These are phyloP conservation scores for Aspergillus sergii DNA, from an alignment of 2,329 filamentous ascomycete species.

Conservation along the genomic window DNA sequence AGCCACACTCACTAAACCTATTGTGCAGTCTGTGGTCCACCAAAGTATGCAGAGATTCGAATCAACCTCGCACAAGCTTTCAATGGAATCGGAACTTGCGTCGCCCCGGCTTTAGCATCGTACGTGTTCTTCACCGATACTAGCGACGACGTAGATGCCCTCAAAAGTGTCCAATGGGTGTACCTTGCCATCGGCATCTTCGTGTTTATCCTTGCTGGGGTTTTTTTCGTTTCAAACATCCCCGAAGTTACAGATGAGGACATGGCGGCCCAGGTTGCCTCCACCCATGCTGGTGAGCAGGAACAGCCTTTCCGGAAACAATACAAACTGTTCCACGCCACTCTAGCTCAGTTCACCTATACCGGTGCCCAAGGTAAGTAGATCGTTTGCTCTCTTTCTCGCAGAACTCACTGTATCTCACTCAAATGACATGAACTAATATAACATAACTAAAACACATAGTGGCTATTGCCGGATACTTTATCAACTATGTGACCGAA, in stretches of 20 bases:
- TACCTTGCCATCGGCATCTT: slow-evolving; percentile 79
- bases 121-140: slow-evolving; percentile 72
- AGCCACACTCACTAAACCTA: slow-evolving; percentile 34
- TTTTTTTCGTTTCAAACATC: slow-evolving; percentile 69
- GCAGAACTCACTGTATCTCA: not conserved
- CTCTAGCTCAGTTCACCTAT: slow-evolving; percentile 78
- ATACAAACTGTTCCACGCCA: slow-evolving; percentile 74
- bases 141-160: slow-evolving; percentile 57
- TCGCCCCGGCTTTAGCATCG: slow-evolving; percentile 73
- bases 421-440: not conserved
- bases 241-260: slow-evolving; percentile 74
- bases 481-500: slow-evolving; percentile 73
- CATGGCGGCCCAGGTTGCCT: slow-evolving; percentile 64
- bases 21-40: slow-evolving; percentile 70
- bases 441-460: not conserved
- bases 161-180: slow-evolving; percentile 74
- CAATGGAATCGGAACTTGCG: slow-evolving; percentile 73
- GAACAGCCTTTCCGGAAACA: slow-evolving; percentile 67
- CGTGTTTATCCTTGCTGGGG: slow-evolving; percentile 65
- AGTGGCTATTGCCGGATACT: slow-evolving; percentile 60
- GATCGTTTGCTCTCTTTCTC: not conserved
- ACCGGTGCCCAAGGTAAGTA: slow-evolving; percentile 68
- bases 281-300: slow-evolving; percentile 58
- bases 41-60: slow-evolving; percentile 72
- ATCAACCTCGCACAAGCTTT: slow-evolving; percentile 78